phyloP scores from a whole-genome alignment of 768 basidiomycete genomes.

The Pleurotus tuber-regium region DNA sequence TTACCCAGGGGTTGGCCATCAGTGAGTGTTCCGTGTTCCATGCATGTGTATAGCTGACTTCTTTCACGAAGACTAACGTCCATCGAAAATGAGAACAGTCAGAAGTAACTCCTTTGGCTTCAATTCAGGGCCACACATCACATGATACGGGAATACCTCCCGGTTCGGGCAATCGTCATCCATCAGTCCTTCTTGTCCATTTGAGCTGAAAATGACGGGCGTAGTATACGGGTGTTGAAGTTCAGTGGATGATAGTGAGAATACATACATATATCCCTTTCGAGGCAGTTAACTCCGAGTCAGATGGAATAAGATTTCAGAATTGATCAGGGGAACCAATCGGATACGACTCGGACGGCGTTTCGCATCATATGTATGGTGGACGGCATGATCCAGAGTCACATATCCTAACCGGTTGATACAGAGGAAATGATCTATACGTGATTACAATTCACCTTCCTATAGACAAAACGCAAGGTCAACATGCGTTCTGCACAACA shows the following conservation, averaged over 20 bases:
- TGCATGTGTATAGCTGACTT: neutral
- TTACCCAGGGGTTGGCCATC: neutral
- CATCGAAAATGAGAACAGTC: neutral
- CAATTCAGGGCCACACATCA: constrained; percentile 5
- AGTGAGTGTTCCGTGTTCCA: neutral
- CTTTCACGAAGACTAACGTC: neutral
- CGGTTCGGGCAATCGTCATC: neutral
- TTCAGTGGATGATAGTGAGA: too few relatives aligned
- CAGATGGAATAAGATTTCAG: neutral
- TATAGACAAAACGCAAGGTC: constrained; percentile 2
- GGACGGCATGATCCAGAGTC: neutral
- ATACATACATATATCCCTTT: neutral
- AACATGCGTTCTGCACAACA: neutral
- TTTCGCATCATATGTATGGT: neutral
- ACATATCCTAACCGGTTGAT: neutral
- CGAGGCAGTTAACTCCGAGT: neutral
- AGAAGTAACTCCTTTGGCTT: too few relatives aligned
- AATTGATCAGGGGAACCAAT: neutral
- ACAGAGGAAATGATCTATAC: neutral
- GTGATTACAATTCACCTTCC: neutral
- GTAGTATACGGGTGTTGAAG: too few relatives aligned
- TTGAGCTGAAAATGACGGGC: too few relatives aligned
- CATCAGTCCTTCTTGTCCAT: too few relatives aligned
- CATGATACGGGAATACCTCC: constrained; percentile 2
- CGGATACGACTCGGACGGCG: neutral